A percentile compares a stretch with the other conserved stretches of the same genome.
phyloP scores from a whole-genome alignment of 495 filamentous ascomycete genomes.

The Thermochaetoides thermophila region DNA sequence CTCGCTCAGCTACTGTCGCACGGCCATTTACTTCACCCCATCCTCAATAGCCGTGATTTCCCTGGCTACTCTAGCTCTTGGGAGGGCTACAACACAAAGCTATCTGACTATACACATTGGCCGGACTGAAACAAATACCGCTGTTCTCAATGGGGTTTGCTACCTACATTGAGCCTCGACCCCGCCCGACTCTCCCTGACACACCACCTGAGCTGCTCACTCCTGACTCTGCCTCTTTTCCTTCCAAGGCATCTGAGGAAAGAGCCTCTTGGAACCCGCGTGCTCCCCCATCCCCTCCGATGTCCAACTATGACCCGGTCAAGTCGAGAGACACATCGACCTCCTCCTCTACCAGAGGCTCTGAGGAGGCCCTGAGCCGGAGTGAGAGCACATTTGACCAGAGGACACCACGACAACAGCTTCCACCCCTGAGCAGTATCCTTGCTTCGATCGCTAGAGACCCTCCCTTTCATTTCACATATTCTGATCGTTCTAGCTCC shows the following conservation, averaged over 20 bases:
- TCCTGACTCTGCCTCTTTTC: slow-evolving; percentile 26
- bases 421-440: slow-evolving; percentile 39
- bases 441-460: slow-evolving; percentile 30
- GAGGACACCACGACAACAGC: slow-evolving; percentile 26
- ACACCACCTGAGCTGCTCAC: slow-evolving; percentile 31
- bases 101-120: no score
- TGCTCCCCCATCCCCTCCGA: slow-evolving; percentile 31
- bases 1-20: no score
- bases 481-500: slow-evolving; percentile 28
- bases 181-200: slow-evolving; percentile 26
- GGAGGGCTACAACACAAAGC: no score
- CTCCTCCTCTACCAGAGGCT: no score
- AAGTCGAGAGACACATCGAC: slow-evolving; percentile 27
- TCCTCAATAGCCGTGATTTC: not conserved
- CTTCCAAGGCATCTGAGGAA: slow-evolving; percentile 25
- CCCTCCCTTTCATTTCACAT: slow-evolving; percentile 28
- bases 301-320: slow-evolving; percentile 37
- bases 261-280: slow-evolving; percentile 21
- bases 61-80: slow-evolving; percentile 2
- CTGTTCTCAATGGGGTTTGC: slow-evolving; percentile 39
- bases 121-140: no score
- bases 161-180: slow-evolving; percentile 29
- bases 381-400: slow-evolving; percentile 17
- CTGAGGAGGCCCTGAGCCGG: slow-evolving; percentile 18
- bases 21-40: no score